Evolutionary conservation across 2,329 filamentous ascomycete species (phyloP).

Genomic region (Madurella mycetomatis): DNA sequence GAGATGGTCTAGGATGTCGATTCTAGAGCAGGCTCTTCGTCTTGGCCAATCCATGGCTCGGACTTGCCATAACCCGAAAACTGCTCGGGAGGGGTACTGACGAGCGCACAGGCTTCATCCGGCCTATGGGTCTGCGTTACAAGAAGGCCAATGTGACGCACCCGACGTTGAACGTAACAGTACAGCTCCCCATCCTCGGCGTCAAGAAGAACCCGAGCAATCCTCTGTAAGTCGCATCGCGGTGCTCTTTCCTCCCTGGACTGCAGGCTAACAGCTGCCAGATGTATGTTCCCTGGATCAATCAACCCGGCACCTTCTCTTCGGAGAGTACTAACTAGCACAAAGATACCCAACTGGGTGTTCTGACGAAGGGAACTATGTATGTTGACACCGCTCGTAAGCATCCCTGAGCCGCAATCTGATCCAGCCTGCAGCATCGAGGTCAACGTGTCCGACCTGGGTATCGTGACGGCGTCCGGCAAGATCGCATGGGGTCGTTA

Average conservation of each 20-base stretch:
- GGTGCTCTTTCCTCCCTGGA: neutral
- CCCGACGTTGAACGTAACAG: slow-evolving; percentile 49
- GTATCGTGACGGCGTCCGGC: slow-evolving; percentile 82
- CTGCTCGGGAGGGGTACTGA: neutral
- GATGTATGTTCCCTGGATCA: slow-evolving; percentile 2
- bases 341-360: slow-evolving; percentile 81
- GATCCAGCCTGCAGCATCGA: slow-evolving; percentile 50
- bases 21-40: neutral
- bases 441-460: slow-evolving; percentile 89
- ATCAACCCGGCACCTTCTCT: neutral
- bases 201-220: slow-evolving; percentile 69
- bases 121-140: slow-evolving; percentile 73
- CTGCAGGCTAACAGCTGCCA: slow-evolving; percentile 1
- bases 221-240: slow-evolving; percentile 43
- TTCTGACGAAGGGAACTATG: slow-evolving; percentile 73
- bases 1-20: neutral
- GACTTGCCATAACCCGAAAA: neutral
- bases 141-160: slow-evolving; percentile 68
- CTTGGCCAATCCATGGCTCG: neutral
- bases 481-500: slow-evolving; percentile 92
- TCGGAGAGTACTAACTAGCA: slow-evolving; percentile 46
- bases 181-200: slow-evolving; percentile 74
- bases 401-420: neutral
- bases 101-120: slow-evolving; percentile 53
- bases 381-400: slow-evolving; percentile 33